Evolutionary conservation across 192 early-diverging fungal species (phyloP).

Genomic region (Cladochytrium replicatum): DNA sequence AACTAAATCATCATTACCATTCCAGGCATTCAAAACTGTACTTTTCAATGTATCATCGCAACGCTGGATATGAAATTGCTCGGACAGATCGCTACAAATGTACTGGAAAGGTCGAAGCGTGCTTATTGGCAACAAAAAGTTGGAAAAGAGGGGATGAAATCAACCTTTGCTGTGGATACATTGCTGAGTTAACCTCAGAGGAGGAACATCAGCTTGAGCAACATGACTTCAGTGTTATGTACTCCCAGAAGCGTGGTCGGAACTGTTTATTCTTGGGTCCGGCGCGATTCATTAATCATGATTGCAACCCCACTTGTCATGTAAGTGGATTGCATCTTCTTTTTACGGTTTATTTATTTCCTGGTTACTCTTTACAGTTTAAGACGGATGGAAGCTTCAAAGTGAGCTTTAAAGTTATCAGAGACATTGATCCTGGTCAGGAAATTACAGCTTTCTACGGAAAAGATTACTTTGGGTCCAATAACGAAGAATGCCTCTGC

Average conservation of each 20-base stretch:
- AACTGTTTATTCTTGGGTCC: slow-evolving; percentile 61
- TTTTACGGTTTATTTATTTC: slow-evolving; percentile 4
- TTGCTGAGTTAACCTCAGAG: slow-evolving; percentile 36
- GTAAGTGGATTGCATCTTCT: slow-evolving; percentile 10
- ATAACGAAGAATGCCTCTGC: slow-evolving; percentile 62
- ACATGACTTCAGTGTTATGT: slow-evolving; percentile 62
- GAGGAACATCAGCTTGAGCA: slow-evolving; percentile 31
- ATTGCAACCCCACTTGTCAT: slow-evolving; percentile 56
- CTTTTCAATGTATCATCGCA: slow-evolving; percentile 51
- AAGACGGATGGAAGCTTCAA: slow-evolving; percentile 26
- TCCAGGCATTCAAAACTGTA: slow-evolving; percentile 46
- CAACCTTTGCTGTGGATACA: slow-evolving; percentile 32
- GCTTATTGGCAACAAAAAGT: slow-evolving; percentile 33
- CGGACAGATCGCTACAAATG: slow-evolving; percentile 44
- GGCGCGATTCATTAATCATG: slow-evolving; percentile 67
- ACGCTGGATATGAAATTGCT: slow-evolving; percentile 55
- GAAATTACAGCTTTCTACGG: slow-evolving; percentile 64
- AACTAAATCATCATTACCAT: slow-evolving; percentile 8
- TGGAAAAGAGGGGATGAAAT: slow-evolving; percentile 43
- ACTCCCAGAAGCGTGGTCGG: slow-evolving; percentile 38
- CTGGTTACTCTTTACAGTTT: slow-evolving; percentile 18
- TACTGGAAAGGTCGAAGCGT: slow-evolving; percentile 38
- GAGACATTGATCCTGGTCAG: slow-evolving; percentile 54
- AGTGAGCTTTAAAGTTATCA: slow-evolving; percentile 53
- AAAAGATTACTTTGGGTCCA: slow-evolving; percentile 53